Base-by-base conservation (phyloP, 1,284 basidiomycete species). In the Sanguinoderma infundibulare region DNA sequence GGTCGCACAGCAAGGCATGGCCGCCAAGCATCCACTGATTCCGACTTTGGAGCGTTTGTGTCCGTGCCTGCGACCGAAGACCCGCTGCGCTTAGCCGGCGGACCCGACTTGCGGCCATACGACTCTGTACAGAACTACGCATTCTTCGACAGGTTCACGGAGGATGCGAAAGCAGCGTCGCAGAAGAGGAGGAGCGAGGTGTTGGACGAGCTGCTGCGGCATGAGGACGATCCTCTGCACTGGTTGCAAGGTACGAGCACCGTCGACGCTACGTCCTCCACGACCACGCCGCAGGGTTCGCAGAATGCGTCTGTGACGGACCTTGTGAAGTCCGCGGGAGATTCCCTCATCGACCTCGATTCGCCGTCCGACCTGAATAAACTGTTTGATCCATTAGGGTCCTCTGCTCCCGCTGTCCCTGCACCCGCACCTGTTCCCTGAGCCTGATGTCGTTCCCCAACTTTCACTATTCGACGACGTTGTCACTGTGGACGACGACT, bases 1-100 rank as follows among this genome's bases (percentile, higher is more conserved):
- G 46, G 35, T 32, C 62, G 44, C 6, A 52, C 59, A 7, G 30
- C 39, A 34, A 49, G 61, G 34, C 65, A 66, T 49, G 53, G 28
- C 9, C 65, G 65, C n/a, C 57, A 51, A 53, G 59, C 70, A 66
- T 59, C 63, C 55, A 44, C 66, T 52, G 28, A 65, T 51, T 83
- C 83, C 1, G 89, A 90, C 15, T 89, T 90, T 72, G 88, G 89
- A 17, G 78, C 85, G 0, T 90, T 91, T 61, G 84, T 91, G 3
- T 86, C 86, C 5, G 88, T 90, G 2, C 77, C 85, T 0, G 76
- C 83, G 0, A 69, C 78, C 5, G 83, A 89, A 40, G 87, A 90
- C 64, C 89, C 89, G 0, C 76, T 90, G 12, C 64, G 69, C 10
- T 70, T 76, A 0, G 62, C 66, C 0, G 63, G 49, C 6, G 60